Conservation (phyloP, 352 stramenopile genomes). For the Phytophthora agathidicida region DNA sequence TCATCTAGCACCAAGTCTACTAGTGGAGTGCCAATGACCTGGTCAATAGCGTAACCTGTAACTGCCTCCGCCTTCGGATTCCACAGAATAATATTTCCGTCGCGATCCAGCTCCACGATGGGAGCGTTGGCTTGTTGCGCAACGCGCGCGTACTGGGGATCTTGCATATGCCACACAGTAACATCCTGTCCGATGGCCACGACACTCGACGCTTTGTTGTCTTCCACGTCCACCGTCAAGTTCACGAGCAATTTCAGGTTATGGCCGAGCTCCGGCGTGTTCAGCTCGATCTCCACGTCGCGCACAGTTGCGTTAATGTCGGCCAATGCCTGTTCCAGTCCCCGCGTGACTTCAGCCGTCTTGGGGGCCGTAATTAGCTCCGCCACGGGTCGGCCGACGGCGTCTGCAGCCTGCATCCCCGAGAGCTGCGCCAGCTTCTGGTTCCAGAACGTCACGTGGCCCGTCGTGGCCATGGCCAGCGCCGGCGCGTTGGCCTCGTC, state of each 20-base stretch:
- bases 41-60: conserved; percentile 61
- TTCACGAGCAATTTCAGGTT: conserved; percentile 66
- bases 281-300: conserved; percentile 55
- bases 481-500: conserved; percentile 59
- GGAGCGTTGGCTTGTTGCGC: conserved; percentile 79
- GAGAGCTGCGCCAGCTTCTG: conserved; percentile 54
- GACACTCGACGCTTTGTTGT: conserved; percentile 18
- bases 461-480: conserved; percentile 47
- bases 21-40: conserved; percentile 52
- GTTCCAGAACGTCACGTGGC: conserved; percentile 73
- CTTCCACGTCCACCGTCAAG: conserved; percentile 58
- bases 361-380: conserved; percentile 36
- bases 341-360: conserved; percentile 21
- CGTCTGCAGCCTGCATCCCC: conserved; percentile 28
- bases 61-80: conserved; percentile 67
- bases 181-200: conserved; percentile 63
- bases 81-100: conserved; percentile 72
- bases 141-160: conserved; percentile 60
- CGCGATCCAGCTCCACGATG: conserved; percentile 77
- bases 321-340: conserved; percentile 31
- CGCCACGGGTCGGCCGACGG: conserved; percentile 41
- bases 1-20: conserved; percentile 57
- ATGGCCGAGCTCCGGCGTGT: conserved; percentile 42
- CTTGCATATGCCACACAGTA: conserved; percentile 47
- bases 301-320: conserved; percentile 38